Evolutionary conservation across 176 grass and related monocot genomes (phyloP).

Genomic region (Triticum turgidum): DNA sequence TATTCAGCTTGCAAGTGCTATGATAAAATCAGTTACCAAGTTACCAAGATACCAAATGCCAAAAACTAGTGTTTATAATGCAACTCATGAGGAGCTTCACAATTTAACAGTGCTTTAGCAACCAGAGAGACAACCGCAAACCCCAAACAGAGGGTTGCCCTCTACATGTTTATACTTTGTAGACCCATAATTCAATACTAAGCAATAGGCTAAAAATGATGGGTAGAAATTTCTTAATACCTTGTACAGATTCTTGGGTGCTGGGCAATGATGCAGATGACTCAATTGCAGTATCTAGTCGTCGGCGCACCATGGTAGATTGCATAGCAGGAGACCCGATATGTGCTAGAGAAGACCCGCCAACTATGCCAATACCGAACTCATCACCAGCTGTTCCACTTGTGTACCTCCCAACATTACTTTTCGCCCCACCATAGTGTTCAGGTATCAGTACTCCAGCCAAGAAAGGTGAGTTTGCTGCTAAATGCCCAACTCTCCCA

Average conservation of each 20-base stretch:
- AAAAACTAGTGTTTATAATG: background rate
- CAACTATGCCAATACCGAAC: conserved; percentile 1
- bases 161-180: background rate
- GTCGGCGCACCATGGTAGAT: conserved; percentile 36
- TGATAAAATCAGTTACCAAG: background rate
- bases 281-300: conserved; percentile 51
- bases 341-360: conserved; percentile 23
- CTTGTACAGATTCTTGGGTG: conserved; percentile 61
- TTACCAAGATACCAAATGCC: conserved; percentile 1
- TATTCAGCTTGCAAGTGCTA: background rate
- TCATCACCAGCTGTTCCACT: background rate
- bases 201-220: background rate
- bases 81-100: background rate
- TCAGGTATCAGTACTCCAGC: conserved; percentile 80
- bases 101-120: conserved; percentile 10
- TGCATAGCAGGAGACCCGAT: conserved; percentile 34
- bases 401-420: conserved; percentile 10
- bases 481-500: conserved; percentile 44
- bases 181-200: background rate
- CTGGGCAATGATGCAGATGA: conserved; percentile 71
- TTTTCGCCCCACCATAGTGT: conserved; percentile 30
- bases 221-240: conserved; percentile 31
- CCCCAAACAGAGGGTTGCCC: background rate
- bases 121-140: background rate
- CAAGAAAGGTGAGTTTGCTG: conserved; percentile 66